Conservation (phyloP, 768 basidiomycete species). For the Hygrocybe punicea region DNA sequence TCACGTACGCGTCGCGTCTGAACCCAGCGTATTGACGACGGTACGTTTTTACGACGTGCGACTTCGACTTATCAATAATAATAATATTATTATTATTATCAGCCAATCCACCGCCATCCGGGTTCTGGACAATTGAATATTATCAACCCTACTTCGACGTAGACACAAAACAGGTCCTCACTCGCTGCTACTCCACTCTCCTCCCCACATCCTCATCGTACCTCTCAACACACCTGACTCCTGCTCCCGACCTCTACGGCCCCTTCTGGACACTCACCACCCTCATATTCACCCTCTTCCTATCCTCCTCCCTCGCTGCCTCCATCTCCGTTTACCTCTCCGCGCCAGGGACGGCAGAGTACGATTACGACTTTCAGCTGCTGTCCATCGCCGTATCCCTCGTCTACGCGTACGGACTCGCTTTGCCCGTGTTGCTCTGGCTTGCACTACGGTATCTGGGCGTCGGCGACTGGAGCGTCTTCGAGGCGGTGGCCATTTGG, state of each 20-base stretch:
- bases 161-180: constrained; percentile 73
- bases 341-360: constrained; percentile 39
- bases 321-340: constrained; percentile 83
- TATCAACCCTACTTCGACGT: constrained; percentile 89
- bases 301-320: constrained; percentile 88
- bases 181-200: constrained; percentile 73
- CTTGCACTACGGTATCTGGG: constrained; percentile 78
- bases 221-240: constrained; percentile 58
- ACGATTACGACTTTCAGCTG: constrained; percentile 83
- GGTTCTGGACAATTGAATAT: constrained; percentile 81
- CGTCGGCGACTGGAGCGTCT: constrained; percentile 84
- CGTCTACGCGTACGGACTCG: constrained; percentile 86
- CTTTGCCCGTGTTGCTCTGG: constrained; percentile 81
- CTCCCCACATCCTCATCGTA: constrained; percentile 69
- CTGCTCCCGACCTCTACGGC: constrained; percentile 77
- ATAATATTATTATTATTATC: too few relatives aligned
- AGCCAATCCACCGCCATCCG: constrained; percentile 42
- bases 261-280: constrained; percentile 99
- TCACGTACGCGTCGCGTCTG: too few relatives aligned
- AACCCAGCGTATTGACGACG: too few relatives aligned
- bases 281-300: constrained; percentile 87
- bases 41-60: too few relatives aligned
- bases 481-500: constrained; percentile 79
- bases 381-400: constrained; percentile 78
- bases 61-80: too few relatives aligned